These are phyloP conservation scores for Abelmoschus esculentus DNA, from an alignment of 345 rosid genomes.

Conservation along the genomic window DNA sequence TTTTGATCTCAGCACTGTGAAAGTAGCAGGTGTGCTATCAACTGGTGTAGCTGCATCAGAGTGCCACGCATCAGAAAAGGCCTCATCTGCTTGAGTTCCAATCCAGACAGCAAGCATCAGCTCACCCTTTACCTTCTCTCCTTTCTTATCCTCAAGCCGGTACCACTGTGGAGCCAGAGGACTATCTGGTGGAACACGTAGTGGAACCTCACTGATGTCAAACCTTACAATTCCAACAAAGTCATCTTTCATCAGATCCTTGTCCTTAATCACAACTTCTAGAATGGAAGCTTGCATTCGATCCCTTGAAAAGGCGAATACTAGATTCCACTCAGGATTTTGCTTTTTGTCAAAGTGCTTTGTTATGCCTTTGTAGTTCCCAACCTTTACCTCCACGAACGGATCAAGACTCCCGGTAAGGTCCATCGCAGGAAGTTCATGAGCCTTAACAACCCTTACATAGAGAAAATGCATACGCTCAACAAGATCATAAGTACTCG, in stretches of 20 bases:
- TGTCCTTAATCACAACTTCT: constrained; percentile 83
- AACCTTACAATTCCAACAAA: constrained; percentile 77
- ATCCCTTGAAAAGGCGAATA: constrained; percentile 91
- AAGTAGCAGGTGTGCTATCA: constrained; percentile 47
- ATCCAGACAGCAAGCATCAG: constrained; percentile 98
- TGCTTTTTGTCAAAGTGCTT: constrained; percentile 80
- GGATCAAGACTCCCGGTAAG: constrained; percentile 92
- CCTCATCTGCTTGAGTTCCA: constrained; percentile 98
- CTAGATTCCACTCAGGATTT: constrained; percentile 95
- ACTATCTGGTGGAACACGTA: constrained; percentile 94
- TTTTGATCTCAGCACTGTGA: constrained; percentile 69
- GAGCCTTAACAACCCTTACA: constrained; percentile 93
- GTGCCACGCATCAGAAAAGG: constrained; percentile 98
- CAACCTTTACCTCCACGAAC: constrained; percentile 82
- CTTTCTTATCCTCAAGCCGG: constrained; percentile 74
- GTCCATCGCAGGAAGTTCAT: constrained; percentile 84
- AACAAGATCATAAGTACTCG: constrained; percentile 94
- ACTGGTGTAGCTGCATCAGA: constrained; percentile 87
- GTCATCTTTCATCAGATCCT: constrained; percentile 80
- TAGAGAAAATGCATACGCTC: constrained; percentile 93
- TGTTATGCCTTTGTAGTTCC: constrained; percentile 90
- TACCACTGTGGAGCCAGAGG: constrained; percentile 99
- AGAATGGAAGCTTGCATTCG: constrained; percentile 83
- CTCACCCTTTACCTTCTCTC: constrained; percentile 79
- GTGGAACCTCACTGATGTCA: constrained; percentile 77